These are phyloP conservation scores for Fusarium buxicola DNA, from an alignment of 2,329 filamentous ascomycete genomes.

Conservation along the genomic window DNA sequence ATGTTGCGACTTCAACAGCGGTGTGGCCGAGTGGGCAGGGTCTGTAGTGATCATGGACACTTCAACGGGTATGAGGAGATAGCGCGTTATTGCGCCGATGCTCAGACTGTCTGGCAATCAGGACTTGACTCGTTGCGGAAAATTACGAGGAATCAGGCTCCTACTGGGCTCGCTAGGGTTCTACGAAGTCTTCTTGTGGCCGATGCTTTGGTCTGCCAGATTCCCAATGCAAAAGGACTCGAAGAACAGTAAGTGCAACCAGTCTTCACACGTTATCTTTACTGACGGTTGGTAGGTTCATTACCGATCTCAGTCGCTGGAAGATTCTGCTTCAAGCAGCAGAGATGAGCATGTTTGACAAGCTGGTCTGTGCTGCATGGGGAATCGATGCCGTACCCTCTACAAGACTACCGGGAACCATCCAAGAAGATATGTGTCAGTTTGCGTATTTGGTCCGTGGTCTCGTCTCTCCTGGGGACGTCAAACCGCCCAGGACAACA, in stretches of 20 bases:
- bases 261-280: background rate
- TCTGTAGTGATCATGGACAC: constrained; percentile 8
- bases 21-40: constrained; percentile 11
- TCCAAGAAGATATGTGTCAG: constrained; percentile 19
- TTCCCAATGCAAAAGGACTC: constrained; percentile 6
- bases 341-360: constrained; percentile 40
- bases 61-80: constrained; percentile 10
- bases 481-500: constrained; percentile 2
- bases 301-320: constrained; percentile 44
- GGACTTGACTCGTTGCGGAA: constrained; percentile 32
- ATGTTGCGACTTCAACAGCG: constrained; percentile 20
- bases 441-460: constrained; percentile 42
- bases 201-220: constrained; percentile 34
- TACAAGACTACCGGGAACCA: background rate
- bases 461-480: constrained; percentile 33
- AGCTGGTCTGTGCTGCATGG: constrained; percentile 42
- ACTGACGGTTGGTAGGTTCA: constrained; percentile 39
- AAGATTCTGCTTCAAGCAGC: constrained; percentile 30
- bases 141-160: constrained; percentile 31
- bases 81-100: constrained; percentile 8
- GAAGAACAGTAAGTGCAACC: constrained; percentile 21
- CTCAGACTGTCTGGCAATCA: constrained; percentile 14
- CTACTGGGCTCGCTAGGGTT: constrained; percentile 17
- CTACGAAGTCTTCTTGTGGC: constrained; percentile 37
- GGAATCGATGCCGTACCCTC: constrained; percentile 6